These are phyloP conservation scores for Wickerhamomyces ciferrii DNA, from an alignment of 805 yeast species.

Conservation along the genomic window DNA sequence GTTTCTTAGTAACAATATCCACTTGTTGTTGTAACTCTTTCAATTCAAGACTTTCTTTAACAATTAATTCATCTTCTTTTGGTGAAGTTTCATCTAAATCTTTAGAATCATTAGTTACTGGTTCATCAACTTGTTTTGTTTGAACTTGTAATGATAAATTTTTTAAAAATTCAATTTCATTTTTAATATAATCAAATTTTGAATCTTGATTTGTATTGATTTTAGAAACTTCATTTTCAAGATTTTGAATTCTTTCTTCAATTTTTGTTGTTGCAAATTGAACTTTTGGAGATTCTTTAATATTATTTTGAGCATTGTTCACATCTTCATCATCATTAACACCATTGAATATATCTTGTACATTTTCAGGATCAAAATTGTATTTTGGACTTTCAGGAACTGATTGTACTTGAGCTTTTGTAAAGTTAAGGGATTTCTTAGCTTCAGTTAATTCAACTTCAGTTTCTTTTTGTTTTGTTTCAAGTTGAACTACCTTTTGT, in stretches of 20 bases:
- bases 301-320: neutral
- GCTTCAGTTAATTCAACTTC: neutral
- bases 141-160: constrained; percentile 4
- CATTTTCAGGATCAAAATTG: constrained; percentile 8
- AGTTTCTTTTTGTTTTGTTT: constrained; percentile 16
- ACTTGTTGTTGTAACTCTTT: constrained; percentile 27
- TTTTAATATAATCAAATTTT: constrained; percentile 12
- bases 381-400: neutral
- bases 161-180: constrained; percentile 17
- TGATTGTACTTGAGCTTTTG: neutral
- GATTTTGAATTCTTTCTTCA: constrained; percentile 1
- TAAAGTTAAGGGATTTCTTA: neutral
- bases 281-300: neutral
- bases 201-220: constrained; percentile 7
- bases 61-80: constrained; percentile 27
- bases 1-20: constrained; percentile 23
- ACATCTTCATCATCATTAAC: neutral
- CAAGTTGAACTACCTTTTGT: constrained; percentile 12
- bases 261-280: neutral
- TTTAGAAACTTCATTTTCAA: constrained; percentile 1
- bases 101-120: neutral
- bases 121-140: neutral
- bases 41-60: constrained; percentile 29
- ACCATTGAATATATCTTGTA: constrained; percentile 11
- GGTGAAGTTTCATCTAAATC: neutral